Conservation (phyloP, 352 stramenopile species). For the Phytophthora brassicae region DNA sequence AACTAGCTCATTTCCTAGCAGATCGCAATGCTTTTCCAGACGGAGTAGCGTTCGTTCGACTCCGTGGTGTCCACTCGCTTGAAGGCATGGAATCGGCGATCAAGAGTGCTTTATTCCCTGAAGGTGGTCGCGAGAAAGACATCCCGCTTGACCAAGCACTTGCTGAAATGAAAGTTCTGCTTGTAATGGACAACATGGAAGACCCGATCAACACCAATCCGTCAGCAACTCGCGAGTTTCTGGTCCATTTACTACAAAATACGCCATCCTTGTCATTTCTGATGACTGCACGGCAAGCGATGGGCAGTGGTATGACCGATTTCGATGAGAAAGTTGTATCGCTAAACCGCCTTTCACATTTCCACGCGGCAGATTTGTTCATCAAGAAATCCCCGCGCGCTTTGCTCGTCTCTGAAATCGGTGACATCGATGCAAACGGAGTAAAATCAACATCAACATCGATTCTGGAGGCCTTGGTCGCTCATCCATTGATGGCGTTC, state of each 20-base stretch:
- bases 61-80: constrained; percentile 66
- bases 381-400: constrained; percentile 74
- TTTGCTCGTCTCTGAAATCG: constrained; percentile 68
- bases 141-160: constrained; percentile 60
- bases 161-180: constrained; percentile 54
- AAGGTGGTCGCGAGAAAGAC: constrained; percentile 66
- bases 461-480: constrained; percentile 59
- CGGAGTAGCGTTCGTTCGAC: constrained; percentile 71
- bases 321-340: constrained; percentile 85
- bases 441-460: constrained; percentile 34
- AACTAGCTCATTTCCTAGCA: constrained; percentile 69
- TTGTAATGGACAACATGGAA: constrained; percentile 86
- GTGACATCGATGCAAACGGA: constrained; percentile 41
- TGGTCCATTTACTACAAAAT: constrained; percentile 67
- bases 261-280: constrained; percentile 63
- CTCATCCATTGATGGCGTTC: constrained; percentile 79
- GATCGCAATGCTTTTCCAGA: constrained; percentile 75
- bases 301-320: constrained; percentile 65
- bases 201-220: constrained; percentile 74
- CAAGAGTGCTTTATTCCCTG: constrained; percentile 63
- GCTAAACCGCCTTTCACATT: constrained; percentile 70
- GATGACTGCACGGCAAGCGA: constrained; percentile 72
- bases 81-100: constrained; percentile 78
- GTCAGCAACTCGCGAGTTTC: constrained; percentile 53
- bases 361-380: constrained; percentile 73